These are phyloP conservation scores for Exophiala sp. DNA, from an alignment of 2,329 filamentous ascomycete species.

Conservation along the genomic window DNA sequence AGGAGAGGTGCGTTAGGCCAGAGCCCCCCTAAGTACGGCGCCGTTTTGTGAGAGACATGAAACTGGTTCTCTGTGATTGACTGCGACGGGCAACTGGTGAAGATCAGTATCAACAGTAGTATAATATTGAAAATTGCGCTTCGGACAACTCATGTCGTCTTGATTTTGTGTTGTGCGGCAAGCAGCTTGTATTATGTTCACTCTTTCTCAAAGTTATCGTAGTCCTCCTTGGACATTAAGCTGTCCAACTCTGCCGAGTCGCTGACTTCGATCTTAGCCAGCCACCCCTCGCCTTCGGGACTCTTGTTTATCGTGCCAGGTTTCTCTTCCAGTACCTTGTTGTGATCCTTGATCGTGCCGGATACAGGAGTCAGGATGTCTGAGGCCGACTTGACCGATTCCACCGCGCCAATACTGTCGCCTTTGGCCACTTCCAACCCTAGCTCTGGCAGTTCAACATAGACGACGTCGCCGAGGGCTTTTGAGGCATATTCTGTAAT, in stretches of 20 bases:
- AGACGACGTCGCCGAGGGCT: slow-evolving; percentile 93
- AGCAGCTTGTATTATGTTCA: background rate
- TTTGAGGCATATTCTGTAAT: slow-evolving; percentile 91
- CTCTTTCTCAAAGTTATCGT: slow-evolving; percentile 63
- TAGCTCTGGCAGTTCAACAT: slow-evolving; percentile 81
- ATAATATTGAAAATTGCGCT: too few species aligned
- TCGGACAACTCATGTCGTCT: too few species aligned
- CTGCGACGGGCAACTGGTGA: too few species aligned
- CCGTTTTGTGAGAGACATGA: too few species aligned
- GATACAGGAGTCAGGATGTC: slow-evolving; percentile 89
- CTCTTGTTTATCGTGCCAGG: slow-evolving; percentile 84
- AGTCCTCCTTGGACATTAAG: slow-evolving; percentile 74
- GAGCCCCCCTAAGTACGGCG: background rate
- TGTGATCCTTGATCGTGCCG: slow-evolving; percentile 72
- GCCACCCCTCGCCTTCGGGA: slow-evolving; percentile 88
- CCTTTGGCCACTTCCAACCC: slow-evolving; percentile 68
- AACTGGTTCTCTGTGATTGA: background rate
- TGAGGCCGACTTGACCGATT: slow-evolving; percentile 97
- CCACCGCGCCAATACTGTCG: slow-evolving; percentile 88
- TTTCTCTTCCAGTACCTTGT: slow-evolving; percentile 74
- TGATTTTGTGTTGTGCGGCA: background rate
- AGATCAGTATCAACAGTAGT: too few species aligned
- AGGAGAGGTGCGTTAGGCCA: slow-evolving; percentile 16
- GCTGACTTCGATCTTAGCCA: slow-evolving; percentile 77
- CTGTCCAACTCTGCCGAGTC: slow-evolving; percentile 68